phyloP scores from a whole-genome alignment of 2,329 filamentous ascomycete species.

The Pseudogymnoascus sp. region DNA sequence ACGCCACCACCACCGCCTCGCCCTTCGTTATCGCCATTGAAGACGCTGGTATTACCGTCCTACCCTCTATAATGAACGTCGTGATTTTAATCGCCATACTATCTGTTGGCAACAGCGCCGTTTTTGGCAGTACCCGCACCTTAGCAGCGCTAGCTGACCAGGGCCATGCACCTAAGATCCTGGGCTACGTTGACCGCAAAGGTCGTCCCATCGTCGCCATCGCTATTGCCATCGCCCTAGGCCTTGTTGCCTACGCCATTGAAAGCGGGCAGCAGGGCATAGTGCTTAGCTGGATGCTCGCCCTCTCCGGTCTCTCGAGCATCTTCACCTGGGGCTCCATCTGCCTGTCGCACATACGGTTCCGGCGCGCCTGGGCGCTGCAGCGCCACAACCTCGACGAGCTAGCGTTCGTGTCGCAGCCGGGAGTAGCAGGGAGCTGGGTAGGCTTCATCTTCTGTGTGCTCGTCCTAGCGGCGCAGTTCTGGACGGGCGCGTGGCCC shows the following conservation, averaged over 20 bases:
- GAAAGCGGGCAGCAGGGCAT: constrained; percentile 47
- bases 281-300: constrained; percentile 68
- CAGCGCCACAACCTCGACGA: no score
- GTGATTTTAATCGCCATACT: constrained; percentile 41
- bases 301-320: no score
- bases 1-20: constrained; percentile 14
- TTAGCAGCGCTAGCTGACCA: no score
- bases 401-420: no score
- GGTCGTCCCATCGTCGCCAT: constrained; percentile 76
- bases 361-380: no score
- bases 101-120: no score
- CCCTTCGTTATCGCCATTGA: constrained; percentile 51
- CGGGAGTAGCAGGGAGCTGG: constrained; percentile 63
- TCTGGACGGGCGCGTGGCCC: constrained; percentile 49
- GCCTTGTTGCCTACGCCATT: constrained; percentile 71
- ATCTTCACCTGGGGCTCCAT: no score
- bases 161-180: constrained; percentile 46
- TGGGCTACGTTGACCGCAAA: constrained; percentile 75
- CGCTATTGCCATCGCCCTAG: constrained; percentile 55
- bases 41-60: constrained; percentile 52
- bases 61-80: constrained; percentile 61
- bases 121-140: no score
- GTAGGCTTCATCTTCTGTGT: constrained; percentile 69
- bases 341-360: no score
- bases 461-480: constrained; percentile 60